These are phyloP conservation scores for Ogataea trehaloabstinens DNA, from an alignment of 805 yeast genomes.

Conservation along the genomic window DNA sequence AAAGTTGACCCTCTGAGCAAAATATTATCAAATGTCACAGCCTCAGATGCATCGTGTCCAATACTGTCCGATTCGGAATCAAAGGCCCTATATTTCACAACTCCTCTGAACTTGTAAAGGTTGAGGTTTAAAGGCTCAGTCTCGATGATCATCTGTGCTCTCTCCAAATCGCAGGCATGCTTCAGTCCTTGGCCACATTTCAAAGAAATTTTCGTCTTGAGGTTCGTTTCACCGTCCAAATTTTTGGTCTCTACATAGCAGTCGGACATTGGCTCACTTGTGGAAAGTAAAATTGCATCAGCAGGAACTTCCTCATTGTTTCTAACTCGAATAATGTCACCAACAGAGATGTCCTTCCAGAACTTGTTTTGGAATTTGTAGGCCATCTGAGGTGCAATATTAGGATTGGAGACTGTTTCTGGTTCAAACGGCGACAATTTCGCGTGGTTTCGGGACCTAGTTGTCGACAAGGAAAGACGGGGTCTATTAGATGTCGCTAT, in stretches of 20 bases:
- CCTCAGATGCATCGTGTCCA: slow-evolving; percentile 44
- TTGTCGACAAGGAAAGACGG: slow-evolving; percentile 15
- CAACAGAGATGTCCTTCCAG: slow-evolving; percentile 73
- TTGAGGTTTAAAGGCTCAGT: slow-evolving; percentile 72
- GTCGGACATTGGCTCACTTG: slow-evolving; percentile 66
- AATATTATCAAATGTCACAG: slow-evolving; percentile 60
- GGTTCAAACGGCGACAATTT: slow-evolving; percentile 24
- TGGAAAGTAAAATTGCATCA: slow-evolving; percentile 60
- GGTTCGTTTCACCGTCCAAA: slow-evolving; percentile 74
- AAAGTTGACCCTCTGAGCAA: slow-evolving; percentile 70
- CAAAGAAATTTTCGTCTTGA: slow-evolving; percentile 57
- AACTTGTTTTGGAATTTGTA: slow-evolving; percentile 30
- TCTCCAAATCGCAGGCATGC: slow-evolving; percentile 58
- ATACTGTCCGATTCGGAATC: slow-evolving; percentile 29
- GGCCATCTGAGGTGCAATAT: slow-evolving; percentile 27
- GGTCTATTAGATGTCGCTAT: slow-evolving; percentile 3
- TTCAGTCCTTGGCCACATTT: slow-evolving; percentile 51
- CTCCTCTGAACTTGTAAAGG: slow-evolving; percentile 66
- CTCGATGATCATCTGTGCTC: slow-evolving; percentile 58
- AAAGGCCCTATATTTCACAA: slow-evolving; percentile 48
- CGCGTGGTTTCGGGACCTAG: slow-evolving; percentile 15
- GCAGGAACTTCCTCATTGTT: slow-evolving; percentile 81
- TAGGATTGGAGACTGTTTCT: slow-evolving; percentile 33
- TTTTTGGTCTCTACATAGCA: slow-evolving; percentile 71
- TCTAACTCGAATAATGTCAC: slow-evolving; percentile 68